Evolutionary conservation across 345 rosid species (phyloP).

Genomic region (Lagerstroemia speciosa): DNA sequence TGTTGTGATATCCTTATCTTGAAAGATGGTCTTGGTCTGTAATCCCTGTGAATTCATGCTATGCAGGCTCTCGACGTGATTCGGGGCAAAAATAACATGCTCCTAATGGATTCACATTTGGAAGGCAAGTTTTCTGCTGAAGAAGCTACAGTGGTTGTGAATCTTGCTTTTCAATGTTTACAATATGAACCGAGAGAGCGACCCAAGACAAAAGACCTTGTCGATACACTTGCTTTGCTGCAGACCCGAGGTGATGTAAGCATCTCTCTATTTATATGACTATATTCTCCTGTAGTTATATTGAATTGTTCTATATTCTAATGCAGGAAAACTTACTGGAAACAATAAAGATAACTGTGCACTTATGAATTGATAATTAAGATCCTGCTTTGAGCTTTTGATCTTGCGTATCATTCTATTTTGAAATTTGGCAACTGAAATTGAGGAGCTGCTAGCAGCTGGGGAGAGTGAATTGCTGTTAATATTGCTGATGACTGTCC

Average conservation of each 20-base stretch:
- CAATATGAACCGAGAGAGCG: constrained; percentile 93
- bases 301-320: too few relatives aligned
- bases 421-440: too few relatives aligned
- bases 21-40: neutral
- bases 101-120: constrained; percentile 86
- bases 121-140: constrained; percentile 86
- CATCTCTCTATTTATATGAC: constrained; percentile 4
- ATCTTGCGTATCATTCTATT: too few relatives aligned
- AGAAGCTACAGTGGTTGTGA: constrained; percentile 76
- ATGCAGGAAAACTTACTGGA: too few relatives aligned
- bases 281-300: too few relatives aligned
- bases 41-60: constrained; percentile 12
- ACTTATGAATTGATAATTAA: too few relatives aligned
- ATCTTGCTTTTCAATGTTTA: constrained; percentile 77
- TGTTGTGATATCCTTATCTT: neutral
- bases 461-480: too few relatives aligned
- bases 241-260: constrained; percentile 81
- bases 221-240: constrained; percentile 59
- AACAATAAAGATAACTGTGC: too few relatives aligned
- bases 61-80: constrained; percentile 93
- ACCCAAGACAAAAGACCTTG: constrained; percentile 74
- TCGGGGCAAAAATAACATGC: constrained; percentile 54
- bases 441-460: too few relatives aligned
- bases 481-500: too few relatives aligned
- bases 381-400: too few relatives aligned